These are phyloP conservation scores for Citrullus colocynthis DNA, from an alignment of 306 rosid genomes.

Conservation along the genomic window DNA sequence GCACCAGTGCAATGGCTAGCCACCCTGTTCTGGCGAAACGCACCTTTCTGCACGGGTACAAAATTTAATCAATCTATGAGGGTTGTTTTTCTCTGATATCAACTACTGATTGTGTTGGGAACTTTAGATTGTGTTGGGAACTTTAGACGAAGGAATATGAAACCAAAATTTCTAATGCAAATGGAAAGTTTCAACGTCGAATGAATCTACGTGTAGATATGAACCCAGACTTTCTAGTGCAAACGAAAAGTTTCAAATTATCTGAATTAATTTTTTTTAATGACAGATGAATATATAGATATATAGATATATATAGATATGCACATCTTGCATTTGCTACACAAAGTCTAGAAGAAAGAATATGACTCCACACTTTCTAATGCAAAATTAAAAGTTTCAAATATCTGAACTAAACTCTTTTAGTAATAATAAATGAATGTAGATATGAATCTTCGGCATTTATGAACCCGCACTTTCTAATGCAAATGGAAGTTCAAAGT, in stretches of 20 bases:
- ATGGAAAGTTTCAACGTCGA: neutral
- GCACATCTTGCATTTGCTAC: neutral
- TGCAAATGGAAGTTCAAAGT: neutral
- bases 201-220: neutral
- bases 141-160: neutral
- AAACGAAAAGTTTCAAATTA: neutral
- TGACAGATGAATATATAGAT: neutral
- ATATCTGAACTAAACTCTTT: neutral
- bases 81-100: neutral
- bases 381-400: neutral
- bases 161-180: neutral
- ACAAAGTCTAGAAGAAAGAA: neutral
- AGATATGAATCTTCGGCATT: neutral
- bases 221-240: neutral
- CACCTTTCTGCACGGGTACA: constrained; percentile 64
- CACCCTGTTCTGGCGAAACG: constrained; percentile 94
- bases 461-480: neutral
- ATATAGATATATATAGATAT: neutral
- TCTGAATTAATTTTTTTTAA: neutral
- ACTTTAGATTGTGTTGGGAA: neutral
- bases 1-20: constrained; percentile 64
- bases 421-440: neutral
- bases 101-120: neutral
- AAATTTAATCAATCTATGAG: constrained; percentile 30
- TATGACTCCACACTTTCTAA: neutral